phyloP scores from a whole-genome alignment of 1,284 basidiomycete genomes.

The Chiua sp. region DNA sequence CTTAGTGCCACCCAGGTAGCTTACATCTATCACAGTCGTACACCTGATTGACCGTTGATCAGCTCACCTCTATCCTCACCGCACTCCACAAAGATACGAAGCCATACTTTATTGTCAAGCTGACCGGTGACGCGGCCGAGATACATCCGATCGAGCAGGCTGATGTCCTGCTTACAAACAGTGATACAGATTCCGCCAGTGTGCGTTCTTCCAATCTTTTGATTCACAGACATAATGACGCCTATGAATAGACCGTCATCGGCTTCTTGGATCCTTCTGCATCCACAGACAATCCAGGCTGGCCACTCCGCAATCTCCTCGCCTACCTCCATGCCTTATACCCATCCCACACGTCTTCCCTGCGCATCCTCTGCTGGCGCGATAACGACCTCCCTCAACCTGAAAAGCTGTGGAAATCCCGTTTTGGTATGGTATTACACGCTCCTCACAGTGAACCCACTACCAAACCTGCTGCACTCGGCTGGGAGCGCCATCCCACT shows the following conservation, averaged over 20 bases:
- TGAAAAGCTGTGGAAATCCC: conserved; percentile 60
- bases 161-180: conserved; percentile 54
- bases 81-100: conserved; percentile 48
- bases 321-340: conserved; percentile 73
- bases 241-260: conserved; percentile 57
- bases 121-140: conserved; percentile 36
- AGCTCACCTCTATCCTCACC: conserved; percentile 58
- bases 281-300: conserved; percentile 80
- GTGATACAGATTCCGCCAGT: conserved; percentile 42
- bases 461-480: conserved; percentile 70
- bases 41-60: not conserved
- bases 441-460: conserved; percentile 18
- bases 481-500: conserved; percentile 91
- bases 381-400: conserved; percentile 55
- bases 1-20: conserved; percentile 32
- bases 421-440: conserved; percentile 56
- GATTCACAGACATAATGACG: conserved; percentile 1
- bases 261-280: conserved; percentile 92
- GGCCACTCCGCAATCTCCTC: conserved; percentile 94
- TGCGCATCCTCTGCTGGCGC: conserved; percentile 82
- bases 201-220: conserved; percentile 35
- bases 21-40: not conserved
- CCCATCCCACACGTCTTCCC: conserved; percentile 48
- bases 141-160: conserved; percentile 63
- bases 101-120: conserved; percentile 67